A percentile compares a stretch with the other conserved stretches of the same genome.
Conservation (phyloP, 176 grass and related monocot species). For the Zoysia pacifica region DNA sequence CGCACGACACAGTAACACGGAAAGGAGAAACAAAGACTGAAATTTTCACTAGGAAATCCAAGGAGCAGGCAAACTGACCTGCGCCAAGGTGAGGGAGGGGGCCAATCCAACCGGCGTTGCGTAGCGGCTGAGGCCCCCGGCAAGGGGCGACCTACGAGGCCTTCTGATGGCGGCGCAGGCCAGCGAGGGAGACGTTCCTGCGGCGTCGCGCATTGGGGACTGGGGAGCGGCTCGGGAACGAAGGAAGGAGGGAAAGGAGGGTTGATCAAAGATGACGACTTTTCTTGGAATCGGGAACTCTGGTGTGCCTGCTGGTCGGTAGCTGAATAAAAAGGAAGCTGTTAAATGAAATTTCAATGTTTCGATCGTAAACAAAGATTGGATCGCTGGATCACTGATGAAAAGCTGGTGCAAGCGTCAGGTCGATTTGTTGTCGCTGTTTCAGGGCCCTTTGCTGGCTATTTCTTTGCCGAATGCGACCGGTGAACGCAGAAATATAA, state of each 20-base stretch:
- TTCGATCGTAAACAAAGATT: too few species aligned
- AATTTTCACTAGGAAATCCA: not conserved
- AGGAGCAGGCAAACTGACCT: not conserved
- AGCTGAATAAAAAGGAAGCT: not conserved
- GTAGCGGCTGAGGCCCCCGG: not conserved
- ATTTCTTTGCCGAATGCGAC: too few species aligned
- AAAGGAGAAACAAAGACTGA: not conserved
- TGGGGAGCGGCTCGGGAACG: not conserved
- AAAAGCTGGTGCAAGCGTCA: too few species aligned
- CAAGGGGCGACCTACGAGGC: not conserved
- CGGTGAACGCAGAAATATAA: too few species aligned
- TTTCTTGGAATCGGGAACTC: not conserved
- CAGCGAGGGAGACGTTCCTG: not conserved
- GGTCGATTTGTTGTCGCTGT: too few species aligned
- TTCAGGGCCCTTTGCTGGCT: too few species aligned
- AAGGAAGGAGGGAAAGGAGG: too few species aligned
- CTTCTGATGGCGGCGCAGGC: not conserved
- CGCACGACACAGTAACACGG: not conserved
- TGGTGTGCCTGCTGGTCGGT: not conserved
- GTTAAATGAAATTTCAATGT: too few species aligned
- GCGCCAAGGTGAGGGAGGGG: not conserved
- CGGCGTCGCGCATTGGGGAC: not conserved
- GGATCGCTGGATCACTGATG: too few species aligned
- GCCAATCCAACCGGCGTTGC: not conserved
- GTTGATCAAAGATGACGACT: slow-evolving; percentile 11